These are phyloP conservation scores for Bretschneidera sinensis DNA, from an alignment of 345 rosid genomes.

Conservation along the genomic window DNA sequence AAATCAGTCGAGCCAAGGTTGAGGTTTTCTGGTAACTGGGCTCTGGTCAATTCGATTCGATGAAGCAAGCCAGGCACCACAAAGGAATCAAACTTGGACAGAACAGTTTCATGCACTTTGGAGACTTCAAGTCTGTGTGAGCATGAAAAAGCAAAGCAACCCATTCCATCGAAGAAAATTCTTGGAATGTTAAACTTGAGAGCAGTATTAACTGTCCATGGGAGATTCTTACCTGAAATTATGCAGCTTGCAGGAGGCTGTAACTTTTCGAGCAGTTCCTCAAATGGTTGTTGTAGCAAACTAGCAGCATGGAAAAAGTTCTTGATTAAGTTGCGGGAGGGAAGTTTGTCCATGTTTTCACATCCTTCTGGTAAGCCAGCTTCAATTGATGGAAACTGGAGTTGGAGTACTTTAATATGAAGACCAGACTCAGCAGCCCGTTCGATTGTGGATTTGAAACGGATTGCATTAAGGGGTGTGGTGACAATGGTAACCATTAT, in stretches of 20 bases:
- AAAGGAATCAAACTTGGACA: constrained; percentile 17
- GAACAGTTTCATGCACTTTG: constrained; percentile 13
- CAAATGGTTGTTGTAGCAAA: constrained; percentile 23
- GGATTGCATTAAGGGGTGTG: constrained; percentile 26
- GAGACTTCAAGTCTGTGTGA: constrained; percentile 13
- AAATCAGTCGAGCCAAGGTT: no score
- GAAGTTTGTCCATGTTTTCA: constrained; percentile 34
- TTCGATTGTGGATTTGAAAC: constrained; percentile 16
- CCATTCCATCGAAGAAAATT: constrained; percentile 35
- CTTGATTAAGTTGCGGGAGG: constrained; percentile 7
- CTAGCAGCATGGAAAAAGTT: constrained; percentile 24
- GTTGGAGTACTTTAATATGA: constrained; percentile 17
- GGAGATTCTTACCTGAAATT: constrained; percentile 34
- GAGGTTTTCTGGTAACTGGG: constrained; percentile 34
- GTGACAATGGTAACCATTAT: constrained; percentile 42
- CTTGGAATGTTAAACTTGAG: constrained; percentile 37
- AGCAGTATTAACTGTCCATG: constrained; percentile 32
- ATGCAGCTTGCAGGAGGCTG: constrained; percentile 37
- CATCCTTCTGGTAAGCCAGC: constrained; percentile 35
- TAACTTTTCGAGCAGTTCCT: constrained; percentile 24
- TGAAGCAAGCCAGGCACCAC: constrained; percentile 29
- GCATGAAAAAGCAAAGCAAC: constrained; percentile 33
- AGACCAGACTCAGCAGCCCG: constrained; percentile 23
- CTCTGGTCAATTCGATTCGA: constrained; percentile 27
- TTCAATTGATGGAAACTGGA: constrained; percentile 23